Evolutionary conservation across 495 filamentous ascomycete species (phyloP), one percentile per base, ranked within the genome.

Genomic region (Clavariopsis aquatica): DNA sequence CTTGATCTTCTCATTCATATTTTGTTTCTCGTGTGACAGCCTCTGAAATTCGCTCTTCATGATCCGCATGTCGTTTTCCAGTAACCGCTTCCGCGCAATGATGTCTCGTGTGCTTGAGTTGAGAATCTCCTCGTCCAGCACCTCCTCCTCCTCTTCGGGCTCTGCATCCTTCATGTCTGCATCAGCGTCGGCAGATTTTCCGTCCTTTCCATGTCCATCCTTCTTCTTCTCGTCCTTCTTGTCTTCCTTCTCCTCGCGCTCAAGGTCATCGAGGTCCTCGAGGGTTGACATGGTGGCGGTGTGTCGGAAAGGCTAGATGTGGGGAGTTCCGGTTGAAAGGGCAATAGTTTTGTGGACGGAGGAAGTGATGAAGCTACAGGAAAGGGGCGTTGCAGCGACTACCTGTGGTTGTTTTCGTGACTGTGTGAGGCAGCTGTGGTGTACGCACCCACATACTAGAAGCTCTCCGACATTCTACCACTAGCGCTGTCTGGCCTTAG

Each of bases 1-100:
- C 83, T 97, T 98, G 74, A 98, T 96, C 82, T 96, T 97, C 74
- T 98, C 95, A 60, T 85, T 83, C 94, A 98, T 98, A 62, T 88
- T 84, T 56, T 86, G 84, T 80, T 96, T 96, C 79, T 98, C 94
- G 72, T 98, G 94, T 69, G 88, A 88, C 81, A 98, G 82, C 70
- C 94, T 87, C 76, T 96, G 91, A 73, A 84, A 91, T 78, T 98
- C 94, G 84, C 91, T 96, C 83, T 88, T 93, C 94, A 98, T 98
- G 76, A 98, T 96, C 60, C 94, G 85, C 72, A 93, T 86, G 76
- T 98, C 94, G 77, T 98, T 98, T 74, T 98, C 94, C 69, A 98
- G 82, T 72, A 98, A 82, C 71, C 92, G 85, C 80, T 85, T 85
- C 72, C 89, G 84, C 71, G 90, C 95, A 65, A 89, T 82, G 75